A percentile compares a stretch with the other conserved stretches of the same genome.
Evolutionary conservation across 1,284 basidiomycete species (phyloP).

Genomic region (Rhodofomes roseus): DNA sequence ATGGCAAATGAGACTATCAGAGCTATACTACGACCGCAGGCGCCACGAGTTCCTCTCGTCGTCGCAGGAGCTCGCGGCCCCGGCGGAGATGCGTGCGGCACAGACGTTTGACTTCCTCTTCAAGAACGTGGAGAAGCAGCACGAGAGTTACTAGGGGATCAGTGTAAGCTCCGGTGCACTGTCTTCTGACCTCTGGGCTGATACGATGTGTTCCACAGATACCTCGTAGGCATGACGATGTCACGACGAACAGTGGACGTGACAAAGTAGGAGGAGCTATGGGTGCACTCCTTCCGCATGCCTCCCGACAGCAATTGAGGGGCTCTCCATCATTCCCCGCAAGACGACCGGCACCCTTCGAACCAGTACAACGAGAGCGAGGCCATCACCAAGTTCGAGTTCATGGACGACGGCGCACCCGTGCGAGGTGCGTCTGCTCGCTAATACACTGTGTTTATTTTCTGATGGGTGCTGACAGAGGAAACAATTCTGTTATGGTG

Average conservation of each 20-base stretch:
- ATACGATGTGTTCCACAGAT: too few relatives aligned
- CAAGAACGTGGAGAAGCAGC: conserved; percentile 99
- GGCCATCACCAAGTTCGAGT: conserved; percentile 99
- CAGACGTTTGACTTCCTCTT: conserved; percentile 96
- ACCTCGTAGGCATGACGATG: conserved; percentile 91
- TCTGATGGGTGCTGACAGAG: conserved; percentile 41
- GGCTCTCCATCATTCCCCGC: conserved; percentile 94
- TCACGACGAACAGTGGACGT: conserved; percentile 91
- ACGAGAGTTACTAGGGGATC: conserved; percentile 96
- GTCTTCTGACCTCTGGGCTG: too few relatives aligned
- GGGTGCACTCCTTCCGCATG: conserved; percentile 99
- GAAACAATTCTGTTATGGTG: conserved; percentile 97
- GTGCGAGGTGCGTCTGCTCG: conserved; percentile 71
- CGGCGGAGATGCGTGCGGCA: conserved; percentile 92
- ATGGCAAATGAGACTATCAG: conserved; percentile 37
- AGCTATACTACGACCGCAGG: conserved; percentile 94
- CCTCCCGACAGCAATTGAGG: conserved; percentile 98
- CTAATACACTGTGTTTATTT: too few relatives aligned
- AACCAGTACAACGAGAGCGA: conserved; percentile 99
- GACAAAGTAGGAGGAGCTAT: conserved; percentile 88
- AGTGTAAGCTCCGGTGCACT: conserved; percentile 92
- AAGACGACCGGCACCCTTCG: conserved; percentile 96
- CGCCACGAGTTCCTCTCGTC: conserved; percentile 98
- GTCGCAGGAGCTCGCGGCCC: conserved; percentile 90
- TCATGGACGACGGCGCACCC: conserved; percentile 97